A percentile compares a stretch with the other conserved stretches of the same genome.
These are phyloP conservation scores for Metschnikowia similis DNA, from an alignment of 805 yeast species.

Conservation along the genomic window DNA sequence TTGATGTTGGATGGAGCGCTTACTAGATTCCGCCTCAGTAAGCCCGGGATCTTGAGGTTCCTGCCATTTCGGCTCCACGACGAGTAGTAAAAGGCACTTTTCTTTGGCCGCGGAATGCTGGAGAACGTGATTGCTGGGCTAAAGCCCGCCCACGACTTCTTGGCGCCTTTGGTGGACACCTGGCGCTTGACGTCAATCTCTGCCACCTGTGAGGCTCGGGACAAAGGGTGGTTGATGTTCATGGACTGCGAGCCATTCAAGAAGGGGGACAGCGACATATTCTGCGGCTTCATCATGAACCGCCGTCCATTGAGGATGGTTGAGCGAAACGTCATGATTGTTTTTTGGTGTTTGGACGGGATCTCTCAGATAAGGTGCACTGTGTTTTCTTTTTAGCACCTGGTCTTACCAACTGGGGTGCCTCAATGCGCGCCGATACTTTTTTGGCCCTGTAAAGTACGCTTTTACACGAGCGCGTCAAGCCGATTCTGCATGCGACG, in stretches of 20 bases:
- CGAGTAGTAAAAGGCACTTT: slow-evolving; percentile 49
- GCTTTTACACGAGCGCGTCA: neutral
- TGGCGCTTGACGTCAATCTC: slow-evolving; percentile 25
- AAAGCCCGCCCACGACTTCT: slow-evolving; percentile 23
- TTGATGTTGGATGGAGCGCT: slow-evolving; percentile 35
- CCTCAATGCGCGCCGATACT: slow-evolving; percentile 2
- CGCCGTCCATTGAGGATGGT: slow-evolving; percentile 14
- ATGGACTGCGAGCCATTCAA: slow-evolving; percentile 32
- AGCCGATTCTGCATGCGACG: neutral
- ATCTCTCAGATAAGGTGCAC: neutral
- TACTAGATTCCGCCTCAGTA: slow-evolving; percentile 30
- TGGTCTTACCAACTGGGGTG: neutral
- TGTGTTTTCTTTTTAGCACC: neutral
- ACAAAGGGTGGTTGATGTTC: slow-evolving; percentile 40
- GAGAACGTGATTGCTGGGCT: slow-evolving; percentile 40
- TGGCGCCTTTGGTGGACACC: slow-evolving; percentile 10
- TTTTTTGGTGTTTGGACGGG: neutral
- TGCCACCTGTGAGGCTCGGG: slow-evolving; percentile 37
- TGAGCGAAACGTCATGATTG: slow-evolving; percentile 17
- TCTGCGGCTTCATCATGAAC: slow-evolving; percentile 10
- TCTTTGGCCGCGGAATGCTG: slow-evolving; percentile 52
- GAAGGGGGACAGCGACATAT: slow-evolving; percentile 21
- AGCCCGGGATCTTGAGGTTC: slow-evolving; percentile 15
- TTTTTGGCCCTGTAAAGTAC: neutral
- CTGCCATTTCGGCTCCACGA: slow-evolving; percentile 30